Conservation (phyloP, 345 rosid species). For the Pistacia vera region DNA sequence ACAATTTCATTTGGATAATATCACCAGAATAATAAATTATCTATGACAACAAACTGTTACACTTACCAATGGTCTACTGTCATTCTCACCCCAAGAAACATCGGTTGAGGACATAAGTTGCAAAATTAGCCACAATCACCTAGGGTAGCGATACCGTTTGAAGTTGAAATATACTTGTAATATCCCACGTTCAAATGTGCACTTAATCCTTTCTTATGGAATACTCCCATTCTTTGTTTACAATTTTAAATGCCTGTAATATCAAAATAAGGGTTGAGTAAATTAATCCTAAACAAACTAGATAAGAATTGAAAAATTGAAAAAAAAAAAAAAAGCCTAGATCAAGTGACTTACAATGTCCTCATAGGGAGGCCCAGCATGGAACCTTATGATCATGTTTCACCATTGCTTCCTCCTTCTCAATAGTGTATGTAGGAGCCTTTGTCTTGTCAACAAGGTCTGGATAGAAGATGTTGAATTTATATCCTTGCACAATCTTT, state of each 20-base stretch:
- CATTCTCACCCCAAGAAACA: background rate
- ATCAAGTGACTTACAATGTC: constrained; percentile 64
- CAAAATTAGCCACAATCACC: constrained; percentile 38
- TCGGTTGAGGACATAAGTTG: background rate
- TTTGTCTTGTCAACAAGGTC: constrained; percentile 88
- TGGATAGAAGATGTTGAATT: constrained; percentile 89
- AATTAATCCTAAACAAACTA: background rate
- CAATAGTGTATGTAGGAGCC: constrained; percentile 77
- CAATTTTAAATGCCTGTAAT: constrained; percentile 79
- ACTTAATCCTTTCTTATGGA: constrained; percentile 97
- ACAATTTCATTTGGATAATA: background rate
- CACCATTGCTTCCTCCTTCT: constrained; percentile 80
- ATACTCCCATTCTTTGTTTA: constrained; percentile 97
- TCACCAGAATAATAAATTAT: background rate
- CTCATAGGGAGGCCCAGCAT: constrained; percentile 96
- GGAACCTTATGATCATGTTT: constrained; percentile 90
- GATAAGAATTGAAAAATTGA: background rate
- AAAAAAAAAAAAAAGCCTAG: background rate
- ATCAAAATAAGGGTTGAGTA: background rate
- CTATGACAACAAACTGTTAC: background rate
- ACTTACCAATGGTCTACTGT: background rate
- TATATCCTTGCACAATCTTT: constrained; percentile 89
- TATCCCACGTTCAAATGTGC: constrained; percentile 94
- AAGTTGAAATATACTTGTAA: constrained; percentile 90
- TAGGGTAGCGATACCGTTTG: constrained; percentile 85